Conservation (phyloP, 2,329 filamentous ascomycete genomes). For the Ceratocystis albifundus region DNA sequence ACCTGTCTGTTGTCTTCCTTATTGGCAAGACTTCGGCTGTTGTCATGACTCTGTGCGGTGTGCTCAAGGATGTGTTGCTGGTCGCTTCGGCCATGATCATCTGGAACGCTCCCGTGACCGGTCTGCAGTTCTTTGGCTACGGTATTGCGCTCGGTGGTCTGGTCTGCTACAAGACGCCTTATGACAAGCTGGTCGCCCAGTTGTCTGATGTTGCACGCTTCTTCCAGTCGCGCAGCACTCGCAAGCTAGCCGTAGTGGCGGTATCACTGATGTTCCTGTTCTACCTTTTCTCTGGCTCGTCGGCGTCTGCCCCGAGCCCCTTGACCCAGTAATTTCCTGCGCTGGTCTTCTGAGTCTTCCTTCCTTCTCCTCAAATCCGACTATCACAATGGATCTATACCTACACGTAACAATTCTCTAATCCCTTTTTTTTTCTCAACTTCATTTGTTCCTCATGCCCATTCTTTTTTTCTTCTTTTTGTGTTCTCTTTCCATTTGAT, state of each 20-base stretch:
- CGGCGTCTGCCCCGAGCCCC: background rate
- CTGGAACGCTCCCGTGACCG: conserved; percentile 63
- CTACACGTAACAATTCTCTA: background rate
- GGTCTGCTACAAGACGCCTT: conserved; percentile 66
- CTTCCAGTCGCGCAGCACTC: conserved; percentile 19
- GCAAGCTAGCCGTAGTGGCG: conserved; percentile 15
- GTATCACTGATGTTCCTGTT: conserved; percentile 10
- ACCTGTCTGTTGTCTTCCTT: conserved; percentile 76
- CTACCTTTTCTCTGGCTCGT: conserved; percentile 17
- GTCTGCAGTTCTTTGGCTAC: conserved; percentile 74
- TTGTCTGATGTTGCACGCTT: conserved; percentile 52
- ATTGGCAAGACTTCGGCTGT: conserved; percentile 82
- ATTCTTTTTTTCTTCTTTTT: too few relatives aligned
- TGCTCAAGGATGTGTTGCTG: conserved; percentile 78
- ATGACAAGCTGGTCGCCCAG: conserved; percentile 65
- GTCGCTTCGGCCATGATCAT: conserved; percentile 70
- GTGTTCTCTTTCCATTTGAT: too few relatives aligned
- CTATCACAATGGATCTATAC: background rate
- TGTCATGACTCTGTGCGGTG: conserved; percentile 74
- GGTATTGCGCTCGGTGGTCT: conserved; percentile 67
- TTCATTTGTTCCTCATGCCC: too few relatives aligned
- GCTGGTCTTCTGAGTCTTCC: background rate
- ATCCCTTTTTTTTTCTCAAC: background rate
- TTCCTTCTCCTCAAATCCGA: background rate
- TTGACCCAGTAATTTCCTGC: background rate